Conservation (phyloP, 352 stramenopile species). For the Detonula confervacea region DNA sequence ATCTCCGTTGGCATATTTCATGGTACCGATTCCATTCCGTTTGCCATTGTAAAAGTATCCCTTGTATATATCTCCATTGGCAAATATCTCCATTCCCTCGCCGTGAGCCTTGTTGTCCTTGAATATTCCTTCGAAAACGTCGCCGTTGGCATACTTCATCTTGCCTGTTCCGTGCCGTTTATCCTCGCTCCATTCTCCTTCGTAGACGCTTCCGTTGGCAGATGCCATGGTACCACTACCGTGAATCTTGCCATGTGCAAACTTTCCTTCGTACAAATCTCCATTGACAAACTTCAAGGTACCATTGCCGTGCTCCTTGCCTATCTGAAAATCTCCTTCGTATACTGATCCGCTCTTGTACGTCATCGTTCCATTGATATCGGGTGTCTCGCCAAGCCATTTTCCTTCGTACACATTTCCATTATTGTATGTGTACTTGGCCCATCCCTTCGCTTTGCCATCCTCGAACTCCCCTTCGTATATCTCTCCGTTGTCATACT, state of each 20-base stretch:
- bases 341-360: not conserved
- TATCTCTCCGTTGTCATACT: not conserved
- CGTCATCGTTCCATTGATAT: not conserved
- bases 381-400: not conserved
- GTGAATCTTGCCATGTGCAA: no score
- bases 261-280: no score
- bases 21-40: constrained; percentile 49
- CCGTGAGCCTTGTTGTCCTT: constrained; percentile 37
- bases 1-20: constrained; percentile 52
- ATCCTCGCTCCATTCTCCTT: no score
- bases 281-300: no score
- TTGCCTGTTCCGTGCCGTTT: not conserved
- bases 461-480: not conserved
- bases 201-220: no score
- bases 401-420: constrained; percentile 6
- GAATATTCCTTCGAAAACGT: not conserved
- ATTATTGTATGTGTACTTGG: not conserved
- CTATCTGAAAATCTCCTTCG: not conserved
- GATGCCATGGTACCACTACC: no score
- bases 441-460: not conserved
- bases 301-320: not conserved
- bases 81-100: constrained; percentile 44
- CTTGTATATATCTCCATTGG: constrained; percentile 55
- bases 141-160: not conserved
- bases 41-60: constrained; percentile 43